These are phyloP conservation scores for Cytospora leucostoma DNA, from an alignment of 2,329 filamentous ascomycete species.

Conservation along the genomic window DNA sequence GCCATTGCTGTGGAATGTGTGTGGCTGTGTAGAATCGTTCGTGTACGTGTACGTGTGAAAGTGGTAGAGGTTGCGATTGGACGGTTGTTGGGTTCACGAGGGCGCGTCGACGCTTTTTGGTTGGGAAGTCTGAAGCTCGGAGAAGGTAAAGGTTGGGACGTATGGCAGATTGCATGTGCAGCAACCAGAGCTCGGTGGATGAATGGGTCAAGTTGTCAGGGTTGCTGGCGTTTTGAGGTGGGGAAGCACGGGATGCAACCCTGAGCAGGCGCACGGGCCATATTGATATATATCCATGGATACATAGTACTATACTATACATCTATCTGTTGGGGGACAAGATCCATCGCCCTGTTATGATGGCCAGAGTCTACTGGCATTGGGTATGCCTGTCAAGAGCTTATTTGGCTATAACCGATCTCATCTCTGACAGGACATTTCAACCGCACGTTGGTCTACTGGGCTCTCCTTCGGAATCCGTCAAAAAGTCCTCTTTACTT, in stretches of 20 bases:
- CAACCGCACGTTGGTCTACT: too few relatives aligned
- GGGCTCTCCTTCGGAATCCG: too few relatives aligned
- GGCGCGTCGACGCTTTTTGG: not conserved
- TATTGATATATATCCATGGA: not conserved
- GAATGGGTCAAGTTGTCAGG: not conserved
- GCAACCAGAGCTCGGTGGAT: not conserved
- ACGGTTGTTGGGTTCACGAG: not conserved
- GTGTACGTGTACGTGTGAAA: not conserved
- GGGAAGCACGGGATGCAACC: conserved; percentile 2
- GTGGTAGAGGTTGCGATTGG: not conserved
- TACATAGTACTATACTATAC: too few relatives aligned
- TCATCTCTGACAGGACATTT: too few relatives aligned
- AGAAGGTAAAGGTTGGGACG: not conserved
- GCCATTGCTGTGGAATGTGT: conserved; percentile 44
- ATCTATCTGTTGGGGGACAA: too few relatives aligned
- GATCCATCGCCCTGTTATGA: too few relatives aligned
- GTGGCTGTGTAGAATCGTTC: conserved; percentile 13
- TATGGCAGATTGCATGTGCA: not conserved
- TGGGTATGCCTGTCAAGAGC: too few relatives aligned
- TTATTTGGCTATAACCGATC: too few relatives aligned
- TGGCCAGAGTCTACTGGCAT: too few relatives aligned
- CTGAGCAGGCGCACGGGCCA: not conserved
- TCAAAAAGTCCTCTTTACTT: too few relatives aligned
- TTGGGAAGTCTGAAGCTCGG: not conserved
- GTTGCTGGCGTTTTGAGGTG: not conserved